These are phyloP conservation scores for Jatropha curcas DNA, from an alignment of 345 rosid genomes.

Conservation along the genomic window DNA sequence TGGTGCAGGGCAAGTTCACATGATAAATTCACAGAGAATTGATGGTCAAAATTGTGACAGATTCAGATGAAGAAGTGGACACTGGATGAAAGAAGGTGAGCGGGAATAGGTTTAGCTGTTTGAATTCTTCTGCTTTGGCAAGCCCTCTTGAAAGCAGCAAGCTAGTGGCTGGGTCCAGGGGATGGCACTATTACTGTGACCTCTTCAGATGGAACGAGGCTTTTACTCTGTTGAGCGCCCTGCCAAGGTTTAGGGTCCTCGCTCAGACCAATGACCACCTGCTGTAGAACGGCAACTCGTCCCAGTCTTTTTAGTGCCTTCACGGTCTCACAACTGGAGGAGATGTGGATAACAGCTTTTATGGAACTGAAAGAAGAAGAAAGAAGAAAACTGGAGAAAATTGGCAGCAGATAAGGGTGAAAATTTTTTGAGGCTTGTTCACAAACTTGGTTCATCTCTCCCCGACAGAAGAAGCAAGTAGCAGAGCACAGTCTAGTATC, in stretches of 20 bases:
- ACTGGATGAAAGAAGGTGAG: slow-evolving; percentile 83
- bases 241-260: slow-evolving; percentile 91
- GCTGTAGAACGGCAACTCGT: slow-evolving; percentile 58
- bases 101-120: slow-evolving; percentile 83
- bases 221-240: slow-evolving; percentile 90
- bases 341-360: slow-evolving; percentile 52
- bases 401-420: slow-evolving; percentile 71
- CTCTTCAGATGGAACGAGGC: slow-evolving; percentile 85
- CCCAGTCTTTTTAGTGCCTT: slow-evolving; percentile 53
- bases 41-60: slow-evolving; percentile 84
- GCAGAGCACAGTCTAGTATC: slow-evolving; percentile 79
- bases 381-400: slow-evolving; percentile 73
- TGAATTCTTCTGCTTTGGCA: slow-evolving; percentile 86
- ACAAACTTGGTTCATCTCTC: slow-evolving; percentile 72
- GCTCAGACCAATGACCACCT: slow-evolving; percentile 61
- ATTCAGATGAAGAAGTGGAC: slow-evolving; percentile 58
- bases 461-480: slow-evolving; percentile 78
- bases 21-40: slow-evolving; percentile 55
- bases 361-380: slow-evolving; percentile 97
- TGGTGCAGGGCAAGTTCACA: slow-evolving; percentile 45
- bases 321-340: slow-evolving; percentile 38
- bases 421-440: slow-evolving; percentile 86
- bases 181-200: slow-evolving; percentile 61
- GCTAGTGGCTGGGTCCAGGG: slow-evolving; percentile 66
- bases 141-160: slow-evolving; percentile 93